phyloP scores from a whole-genome alignment of 73 alveolate genomes.

The Durusdinium trenchii region DNA sequence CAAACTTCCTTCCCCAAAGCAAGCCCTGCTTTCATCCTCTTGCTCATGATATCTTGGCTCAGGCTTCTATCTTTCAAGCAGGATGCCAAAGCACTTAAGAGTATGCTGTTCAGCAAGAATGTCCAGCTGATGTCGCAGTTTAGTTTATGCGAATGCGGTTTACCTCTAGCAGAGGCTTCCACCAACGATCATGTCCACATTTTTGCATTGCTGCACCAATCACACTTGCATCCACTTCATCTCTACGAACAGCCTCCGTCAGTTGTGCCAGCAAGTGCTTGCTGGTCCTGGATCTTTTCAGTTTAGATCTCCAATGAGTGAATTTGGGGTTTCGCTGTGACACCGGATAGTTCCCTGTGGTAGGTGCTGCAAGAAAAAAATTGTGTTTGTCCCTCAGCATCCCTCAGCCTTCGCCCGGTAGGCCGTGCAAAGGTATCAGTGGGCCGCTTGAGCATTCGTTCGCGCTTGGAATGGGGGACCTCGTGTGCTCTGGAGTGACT shows the following conservation, averaged over 20 bases:
- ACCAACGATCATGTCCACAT: slow-evolving; percentile 20
- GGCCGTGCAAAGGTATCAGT: neutral
- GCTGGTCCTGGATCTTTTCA: neutral
- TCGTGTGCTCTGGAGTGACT: neutral
- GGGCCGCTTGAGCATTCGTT: neutral
- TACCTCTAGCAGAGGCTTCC: neutral
- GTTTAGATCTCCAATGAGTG: neutral
- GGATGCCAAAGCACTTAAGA: neutral
- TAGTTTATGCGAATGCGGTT: neutral
- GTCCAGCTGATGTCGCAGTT: neutral
- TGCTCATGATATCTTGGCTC: neutral
- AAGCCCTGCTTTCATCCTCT: neutral
- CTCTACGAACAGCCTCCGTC: neutral
- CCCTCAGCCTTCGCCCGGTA: neutral
- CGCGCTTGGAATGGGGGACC: neutral
- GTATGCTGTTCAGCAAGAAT: neutral
- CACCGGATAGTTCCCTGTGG: neutral
- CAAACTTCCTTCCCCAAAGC: neutral
- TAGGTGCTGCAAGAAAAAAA: neutral
- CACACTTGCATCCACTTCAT: too few species aligned
- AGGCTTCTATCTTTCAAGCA: neutral
- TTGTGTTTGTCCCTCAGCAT: neutral
- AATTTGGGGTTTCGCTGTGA: neutral
- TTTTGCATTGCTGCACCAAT: neutral
- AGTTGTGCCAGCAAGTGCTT: neutral